Evolutionary conservation across 2,329 filamentous ascomycete species (phyloP).

Genomic region (Microcera coccophila): DNA sequence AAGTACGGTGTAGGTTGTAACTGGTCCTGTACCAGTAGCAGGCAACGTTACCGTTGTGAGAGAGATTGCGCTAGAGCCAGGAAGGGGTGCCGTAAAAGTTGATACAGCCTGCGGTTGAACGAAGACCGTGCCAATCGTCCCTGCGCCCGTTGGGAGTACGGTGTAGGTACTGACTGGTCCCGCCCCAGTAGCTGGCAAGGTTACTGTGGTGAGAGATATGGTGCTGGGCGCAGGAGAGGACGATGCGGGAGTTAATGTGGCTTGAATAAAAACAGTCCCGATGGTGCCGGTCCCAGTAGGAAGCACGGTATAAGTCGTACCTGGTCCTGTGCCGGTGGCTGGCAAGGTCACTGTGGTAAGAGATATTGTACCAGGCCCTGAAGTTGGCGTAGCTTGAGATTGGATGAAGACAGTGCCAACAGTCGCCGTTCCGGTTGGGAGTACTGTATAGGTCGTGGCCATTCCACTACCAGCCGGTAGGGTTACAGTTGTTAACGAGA

Average conservation of each 20-base stretch:
- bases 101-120: no score
- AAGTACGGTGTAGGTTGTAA: background rate
- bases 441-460: background rate
- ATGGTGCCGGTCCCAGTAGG: background rate
- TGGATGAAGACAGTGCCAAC: background rate
- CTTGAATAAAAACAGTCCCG: background rate
- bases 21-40: background rate
- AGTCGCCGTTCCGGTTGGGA: background rate
- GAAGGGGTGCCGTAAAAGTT: no score
- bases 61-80: no score
- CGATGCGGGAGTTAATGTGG: background rate
- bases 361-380: background rate
- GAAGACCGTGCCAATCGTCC: no score
- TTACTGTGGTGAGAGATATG: background rate
- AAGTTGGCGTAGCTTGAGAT: background rate
- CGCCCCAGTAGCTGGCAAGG: background rate
- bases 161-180: background rate
- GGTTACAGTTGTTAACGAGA: background rate
- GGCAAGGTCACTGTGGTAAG: background rate
- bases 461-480: background rate
- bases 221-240: background rate
- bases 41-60: background rate
- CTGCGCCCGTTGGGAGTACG: no score
- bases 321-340: background rate
- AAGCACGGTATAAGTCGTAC: background rate